Evolutionary conservation across 257 asterid species (phyloP).

Genomic region (Solanum appendiculatum): DNA sequence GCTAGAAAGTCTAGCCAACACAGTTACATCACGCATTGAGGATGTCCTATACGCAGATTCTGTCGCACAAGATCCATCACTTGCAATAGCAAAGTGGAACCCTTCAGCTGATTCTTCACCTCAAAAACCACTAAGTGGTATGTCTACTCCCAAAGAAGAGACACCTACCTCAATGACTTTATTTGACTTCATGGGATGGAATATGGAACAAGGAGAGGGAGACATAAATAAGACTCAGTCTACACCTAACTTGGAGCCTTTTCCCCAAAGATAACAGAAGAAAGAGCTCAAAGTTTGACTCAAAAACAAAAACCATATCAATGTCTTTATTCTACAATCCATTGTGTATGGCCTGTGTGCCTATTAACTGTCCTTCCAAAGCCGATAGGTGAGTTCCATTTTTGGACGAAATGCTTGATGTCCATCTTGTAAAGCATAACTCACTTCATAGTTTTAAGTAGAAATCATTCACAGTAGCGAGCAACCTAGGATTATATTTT

Average conservation of each 20-base stretch:
- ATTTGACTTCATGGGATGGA: slow-evolving; percentile 73
- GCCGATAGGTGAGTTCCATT: slow-evolving; percentile 16
- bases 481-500: not conserved
- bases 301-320: not conserved
- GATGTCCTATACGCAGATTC: slow-evolving; percentile 72
- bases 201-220: slow-evolving; percentile 14
- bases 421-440: not conserved
- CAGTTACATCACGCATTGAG: slow-evolving; percentile 67
- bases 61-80: slow-evolving; percentile 42
- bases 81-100: slow-evolving; percentile 18
- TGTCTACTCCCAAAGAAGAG: slow-evolving; percentile 25
- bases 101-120: slow-evolving; percentile 21
- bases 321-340: not conserved
- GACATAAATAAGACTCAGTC: slow-evolving; percentile 22
- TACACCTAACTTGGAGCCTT: slow-evolving; percentile 11
- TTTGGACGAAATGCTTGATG: not conserved
- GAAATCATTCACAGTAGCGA: not conserved
- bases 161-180: slow-evolving; percentile 52
- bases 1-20: slow-evolving; percentile 76
- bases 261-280: slow-evolving; percentile 3
- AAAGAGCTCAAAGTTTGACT: not conserved
- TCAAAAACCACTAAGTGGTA: slow-evolving; percentile 26
- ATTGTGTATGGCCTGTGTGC: not conserved
- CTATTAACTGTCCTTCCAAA: slow-evolving; percentile 5
- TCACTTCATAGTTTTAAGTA: not conserved